phyloP scores from a whole-genome alignment of 768 basidiomycete genomes.

The Phanerochaete sordida region DNA sequence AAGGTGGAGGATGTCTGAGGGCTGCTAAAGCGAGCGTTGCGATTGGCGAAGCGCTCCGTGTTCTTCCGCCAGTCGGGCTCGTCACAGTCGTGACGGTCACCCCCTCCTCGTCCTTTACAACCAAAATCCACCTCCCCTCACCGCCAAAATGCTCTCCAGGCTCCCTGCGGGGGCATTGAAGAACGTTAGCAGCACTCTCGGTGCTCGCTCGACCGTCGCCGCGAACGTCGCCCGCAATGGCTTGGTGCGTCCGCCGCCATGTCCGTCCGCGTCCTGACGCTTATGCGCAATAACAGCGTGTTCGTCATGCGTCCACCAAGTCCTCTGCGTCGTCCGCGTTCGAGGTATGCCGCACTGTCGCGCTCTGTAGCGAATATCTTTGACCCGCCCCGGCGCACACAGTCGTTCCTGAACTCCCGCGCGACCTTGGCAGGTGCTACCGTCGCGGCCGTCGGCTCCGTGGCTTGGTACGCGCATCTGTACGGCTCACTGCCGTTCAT shows the following conservation, averaged over 20 bases:
- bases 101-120: conserved; percentile 34
- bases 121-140: conserved; percentile 36
- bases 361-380: too few relatives aligned
- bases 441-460: conserved; percentile 77
- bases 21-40: conserved; percentile 6
- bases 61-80: conserved; percentile 21
- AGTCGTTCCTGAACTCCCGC: conserved; percentile 71
- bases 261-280: conserved; percentile 13
- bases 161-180: conserved; percentile 71
- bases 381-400: too few relatives aligned
- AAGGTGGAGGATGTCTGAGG: background rate
- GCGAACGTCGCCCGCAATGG: conserved; percentile 42
- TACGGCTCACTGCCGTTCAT: conserved; percentile 90
- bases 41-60: conserved; percentile 23
- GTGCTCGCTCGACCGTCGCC: conserved; percentile 41
- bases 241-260: conserved; percentile 39
- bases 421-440: conserved; percentile 73
- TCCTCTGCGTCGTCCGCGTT: conserved; percentile 52
- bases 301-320: conserved; percentile 69
- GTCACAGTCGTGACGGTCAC: conserved; percentile 31
- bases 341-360: too few relatives aligned
- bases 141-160: conserved; percentile 78
- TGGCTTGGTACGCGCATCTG: conserved; percentile 95
- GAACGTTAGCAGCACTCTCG: conserved; percentile 46
- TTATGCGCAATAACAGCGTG: conserved; percentile 38